phyloP scores from a whole-genome alignment of 169 alveolate genomes.

The Cryptosporidium viatorum region DNA sequence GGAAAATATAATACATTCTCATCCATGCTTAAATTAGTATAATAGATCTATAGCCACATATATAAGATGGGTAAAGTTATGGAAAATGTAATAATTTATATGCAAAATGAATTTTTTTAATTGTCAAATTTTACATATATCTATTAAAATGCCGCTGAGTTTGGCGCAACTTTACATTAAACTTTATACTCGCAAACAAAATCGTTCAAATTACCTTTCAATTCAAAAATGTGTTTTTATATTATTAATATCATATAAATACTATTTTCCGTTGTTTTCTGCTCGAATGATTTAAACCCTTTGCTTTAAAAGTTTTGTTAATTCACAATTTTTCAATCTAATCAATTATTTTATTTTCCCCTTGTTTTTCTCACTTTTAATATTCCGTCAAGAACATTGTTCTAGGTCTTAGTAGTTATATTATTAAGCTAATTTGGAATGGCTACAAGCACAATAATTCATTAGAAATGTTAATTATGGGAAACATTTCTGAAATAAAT shows the following conservation, averaged over 20 bases:
- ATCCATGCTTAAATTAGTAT: neutral
- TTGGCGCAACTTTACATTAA: neutral
- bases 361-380: too few species aligned
- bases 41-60: neutral
- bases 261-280: too few species aligned
- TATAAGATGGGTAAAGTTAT: neutral
- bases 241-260: too few species aligned
- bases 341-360: too few species aligned
- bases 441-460: too few species aligned
- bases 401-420: neutral
- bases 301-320: neutral
- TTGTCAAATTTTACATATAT: constrained; percentile 6
- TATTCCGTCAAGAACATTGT: too few species aligned
- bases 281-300: neutral
- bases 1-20: constrained; percentile 41
- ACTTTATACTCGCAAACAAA: neutral
- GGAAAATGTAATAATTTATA: neutral
- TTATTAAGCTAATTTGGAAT: too few species aligned
- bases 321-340: too few species aligned
- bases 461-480: neutral
- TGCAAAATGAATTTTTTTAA: neutral
- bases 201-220: too few species aligned
- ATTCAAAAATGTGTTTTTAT: too few species aligned
- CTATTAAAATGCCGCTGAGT: neutral
- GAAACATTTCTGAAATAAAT: too few species aligned